phyloP scores from a whole-genome alignment of 768 basidiomycete species.

The Mycena rosella region DNA sequence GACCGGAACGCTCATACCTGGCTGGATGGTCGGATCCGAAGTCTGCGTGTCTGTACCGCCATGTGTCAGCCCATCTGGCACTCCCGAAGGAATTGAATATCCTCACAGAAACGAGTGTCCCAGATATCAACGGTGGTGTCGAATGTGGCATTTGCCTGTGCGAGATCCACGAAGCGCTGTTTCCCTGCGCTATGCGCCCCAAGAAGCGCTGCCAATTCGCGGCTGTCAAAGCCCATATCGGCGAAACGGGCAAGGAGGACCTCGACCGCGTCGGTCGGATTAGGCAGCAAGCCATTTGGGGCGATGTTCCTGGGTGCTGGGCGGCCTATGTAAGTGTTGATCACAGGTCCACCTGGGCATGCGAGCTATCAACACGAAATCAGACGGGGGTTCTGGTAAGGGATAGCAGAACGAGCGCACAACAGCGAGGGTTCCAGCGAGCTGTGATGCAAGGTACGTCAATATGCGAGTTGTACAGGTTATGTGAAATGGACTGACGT shows the following conservation, averaged over 20 bases:
- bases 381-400: not conserved
- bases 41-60: no score
- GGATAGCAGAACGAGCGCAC: not conserved
- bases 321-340: conserved; percentile 8
- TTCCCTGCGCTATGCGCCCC: conserved; percentile 26
- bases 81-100: no score
- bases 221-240: not conserved
- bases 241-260: not conserved
- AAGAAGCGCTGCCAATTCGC: conserved; percentile 30
- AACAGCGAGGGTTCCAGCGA: conserved; percentile 11
- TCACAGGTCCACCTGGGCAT: conserved; percentile 10
- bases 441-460: not conserved
- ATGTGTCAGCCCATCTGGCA: no score
- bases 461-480: no score
- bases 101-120: no score
- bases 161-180: conserved; percentile 23
- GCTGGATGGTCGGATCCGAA: no score
- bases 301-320: not conserved
- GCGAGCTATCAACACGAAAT: not conserved
- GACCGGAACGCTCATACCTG: no score
- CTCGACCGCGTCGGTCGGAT: not conserved
- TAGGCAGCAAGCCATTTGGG: not conserved
- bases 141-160: no score
- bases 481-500: not conserved
- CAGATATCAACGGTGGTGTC: no score